phyloP scores from a whole-genome alignment of 148 eudicot species.

The Spergularia bocconei region DNA sequence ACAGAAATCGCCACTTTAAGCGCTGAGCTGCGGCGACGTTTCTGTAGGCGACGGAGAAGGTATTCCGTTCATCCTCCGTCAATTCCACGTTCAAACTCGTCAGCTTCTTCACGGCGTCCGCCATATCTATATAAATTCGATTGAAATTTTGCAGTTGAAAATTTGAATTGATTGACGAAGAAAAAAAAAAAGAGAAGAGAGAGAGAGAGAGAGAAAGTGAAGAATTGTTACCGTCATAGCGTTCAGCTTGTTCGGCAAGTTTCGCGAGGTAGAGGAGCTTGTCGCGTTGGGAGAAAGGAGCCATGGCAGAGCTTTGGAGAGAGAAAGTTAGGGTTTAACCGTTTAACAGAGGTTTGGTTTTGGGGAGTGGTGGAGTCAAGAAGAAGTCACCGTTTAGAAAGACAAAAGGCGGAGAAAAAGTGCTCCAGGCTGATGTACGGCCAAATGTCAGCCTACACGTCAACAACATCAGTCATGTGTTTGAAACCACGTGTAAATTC shows the following conservation, averaged over 20 bases:
- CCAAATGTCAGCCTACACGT: too few species aligned
- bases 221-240: constrained; percentile 30
- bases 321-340: constrained; percentile 13
- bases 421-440: too few species aligned
- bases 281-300: constrained; percentile 34
- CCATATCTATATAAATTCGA: constrained; percentile 42
- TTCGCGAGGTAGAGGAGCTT: constrained; percentile 38
- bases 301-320: constrained; percentile 25
- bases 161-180: neutral
- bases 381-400: too few species aligned
- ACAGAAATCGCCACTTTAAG: constrained; percentile 53
- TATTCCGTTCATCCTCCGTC: constrained; percentile 62
- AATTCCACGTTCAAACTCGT: constrained; percentile 48
- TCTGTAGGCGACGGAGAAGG: constrained; percentile 59
- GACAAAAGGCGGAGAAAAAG: too few species aligned
- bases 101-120: constrained; percentile 49
- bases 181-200: too few species aligned
- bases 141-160: neutral
- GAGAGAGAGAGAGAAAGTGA: neutral
- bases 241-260: constrained; percentile 49
- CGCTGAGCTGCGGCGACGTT: constrained; percentile 49
- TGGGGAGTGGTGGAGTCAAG: neutral
- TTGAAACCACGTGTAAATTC: too few species aligned
- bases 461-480: too few species aligned
- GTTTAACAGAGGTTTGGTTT: constrained; percentile 28